Base-by-base conservation (phyloP, 75 land plant species). In the Sequoiadendron giganteum region DNA sequence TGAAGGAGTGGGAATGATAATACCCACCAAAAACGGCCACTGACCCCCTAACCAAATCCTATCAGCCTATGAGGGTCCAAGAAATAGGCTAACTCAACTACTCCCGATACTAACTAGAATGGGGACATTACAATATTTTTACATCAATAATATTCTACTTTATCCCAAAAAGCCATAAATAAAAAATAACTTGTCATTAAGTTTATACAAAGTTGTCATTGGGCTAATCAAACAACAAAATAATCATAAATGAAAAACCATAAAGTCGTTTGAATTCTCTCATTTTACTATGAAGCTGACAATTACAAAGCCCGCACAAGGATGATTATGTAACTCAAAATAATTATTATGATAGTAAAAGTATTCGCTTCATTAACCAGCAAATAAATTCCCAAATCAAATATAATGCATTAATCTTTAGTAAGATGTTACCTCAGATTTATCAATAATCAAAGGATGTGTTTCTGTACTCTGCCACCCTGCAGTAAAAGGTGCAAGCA, bases 401-500 rank as follows among this genome's bases (percentile, higher is more conserved):
- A 79, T 40, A 79, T 79, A 79, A 40, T 79, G 82, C 47, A 47
- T 0, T 82, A 30, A 43, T 82, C 47, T 10, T 28, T 21, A 9
- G 61, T 18, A 25, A 15, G 15, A 13, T 30, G 90, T 34, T 91
- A 97, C 99, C 98, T 97, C 95, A n/a, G 98, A 94, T 89, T 86
- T 95, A 18, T 94, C 95, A 83, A 97, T 97, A 14, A 95, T 91
- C 36, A 97, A 77, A 30, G 98, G 99, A 89, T 95, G 78, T 85
- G 88, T 28, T 83, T 95, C 94, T 54, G 91, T 84, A 84, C 90
- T 90, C 70, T 97, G 99, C 95, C 93, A 92, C 76, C 99, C 99
- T 34, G 98, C 93, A 18, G 99, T 97, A 88, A 97, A 97, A 58
- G 99, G 99, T n/a, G 98, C 95, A 88, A 97, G 88, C 99, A 97